These are phyloP conservation scores for Xylogone sp. DNA, from an alignment of 2,329 filamentous ascomycete species.

Conservation along the genomic window DNA sequence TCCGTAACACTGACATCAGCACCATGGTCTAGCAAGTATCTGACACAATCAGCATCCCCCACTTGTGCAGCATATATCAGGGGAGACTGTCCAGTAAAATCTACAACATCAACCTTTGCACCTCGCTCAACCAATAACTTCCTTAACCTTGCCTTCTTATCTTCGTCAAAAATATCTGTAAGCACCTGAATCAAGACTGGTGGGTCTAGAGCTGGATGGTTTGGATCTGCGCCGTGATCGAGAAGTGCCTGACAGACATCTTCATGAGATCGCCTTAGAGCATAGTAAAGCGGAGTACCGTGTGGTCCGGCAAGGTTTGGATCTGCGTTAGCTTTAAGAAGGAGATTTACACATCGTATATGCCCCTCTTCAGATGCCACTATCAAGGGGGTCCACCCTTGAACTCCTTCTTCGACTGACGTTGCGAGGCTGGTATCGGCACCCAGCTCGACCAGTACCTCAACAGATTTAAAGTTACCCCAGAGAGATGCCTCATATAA, in stretches of 20 bases:
- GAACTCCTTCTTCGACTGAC: not conserved
- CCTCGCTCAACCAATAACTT: slow-evolving; percentile 21
- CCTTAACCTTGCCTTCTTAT: slow-evolving; percentile 10
- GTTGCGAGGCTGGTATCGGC: not conserved
- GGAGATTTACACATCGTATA: not conserved
- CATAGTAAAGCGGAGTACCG: slow-evolving; percentile 2
- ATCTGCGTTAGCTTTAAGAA: not conserved
- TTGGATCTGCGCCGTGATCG: not conserved
- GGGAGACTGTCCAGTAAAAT: slow-evolving; percentile 23
- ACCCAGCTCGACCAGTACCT: not conserved
- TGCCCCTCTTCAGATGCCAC: not conserved
- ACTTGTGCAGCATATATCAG: slow-evolving; percentile 24
- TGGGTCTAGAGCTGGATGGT: not conserved
- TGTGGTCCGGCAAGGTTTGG: not conserved
- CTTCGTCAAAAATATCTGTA: not conserved
- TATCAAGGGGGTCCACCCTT: not conserved
- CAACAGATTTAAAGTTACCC: not conserved
- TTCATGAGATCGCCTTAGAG: not conserved
- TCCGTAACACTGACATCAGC: slow-evolving; percentile 18
- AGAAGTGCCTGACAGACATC: not conserved
- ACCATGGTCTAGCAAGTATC: slow-evolving; percentile 22
- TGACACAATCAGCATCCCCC: slow-evolving; percentile 17
- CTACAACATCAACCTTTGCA: slow-evolving; percentile 19
- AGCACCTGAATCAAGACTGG: not conserved
- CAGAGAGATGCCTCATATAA: slow-evolving; percentile 6